Conservation (phyloP, 495 filamentous ascomycete genomes). For the Diplogelasinospora grovesii region DNA sequence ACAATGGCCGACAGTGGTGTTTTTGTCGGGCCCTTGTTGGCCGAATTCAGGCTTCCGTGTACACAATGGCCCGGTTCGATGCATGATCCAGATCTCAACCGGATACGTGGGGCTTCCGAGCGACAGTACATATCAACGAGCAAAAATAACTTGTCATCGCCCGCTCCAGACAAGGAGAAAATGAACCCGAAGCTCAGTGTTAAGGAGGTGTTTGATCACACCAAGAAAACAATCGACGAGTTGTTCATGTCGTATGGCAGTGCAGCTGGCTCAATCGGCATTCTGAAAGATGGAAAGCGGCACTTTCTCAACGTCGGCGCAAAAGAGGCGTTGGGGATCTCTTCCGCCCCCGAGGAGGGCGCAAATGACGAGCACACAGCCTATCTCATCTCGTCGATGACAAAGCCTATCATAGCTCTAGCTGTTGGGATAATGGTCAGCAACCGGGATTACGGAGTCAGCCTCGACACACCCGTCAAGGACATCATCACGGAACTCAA, state of each 20-base stretch:
- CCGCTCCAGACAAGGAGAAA: too few species aligned
- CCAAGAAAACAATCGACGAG: neutral
- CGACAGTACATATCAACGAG: too few species aligned
- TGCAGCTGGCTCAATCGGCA: slow-evolving; percentile 5
- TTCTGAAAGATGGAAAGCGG: neutral
- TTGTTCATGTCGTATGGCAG: slow-evolving; percentile 2
- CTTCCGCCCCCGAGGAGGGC: too few species aligned
- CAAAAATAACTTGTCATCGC: too few species aligned
- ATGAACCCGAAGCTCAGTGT: too few species aligned
- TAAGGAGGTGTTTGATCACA: neutral
- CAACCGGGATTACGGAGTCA: slow-evolving; percentile 20
- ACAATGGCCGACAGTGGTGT: too few species aligned
- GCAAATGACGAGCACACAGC: slow-evolving; percentile 21
- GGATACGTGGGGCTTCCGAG: too few species aligned
- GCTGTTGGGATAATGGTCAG: slow-evolving; percentile 29
- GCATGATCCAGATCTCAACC: too few species aligned
- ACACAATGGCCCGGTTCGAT: too few species aligned
- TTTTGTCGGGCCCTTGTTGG: too few species aligned
- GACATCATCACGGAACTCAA: slow-evolving; percentile 7
- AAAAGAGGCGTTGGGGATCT: too few species aligned
- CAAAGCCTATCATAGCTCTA: slow-evolving; percentile 31
- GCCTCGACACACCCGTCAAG: slow-evolving; percentile 3
- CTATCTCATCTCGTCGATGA: slow-evolving; percentile 33
- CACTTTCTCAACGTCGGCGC: slow-evolving; percentile 2
- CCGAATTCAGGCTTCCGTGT: too few species aligned